Percentiles rank a stretch among this genome's conserved stretches.
phyloP scores from a whole-genome alignment of 2,329 filamentous ascomycete genomes.

The Arthrobotrys pseudoclavata region DNA sequence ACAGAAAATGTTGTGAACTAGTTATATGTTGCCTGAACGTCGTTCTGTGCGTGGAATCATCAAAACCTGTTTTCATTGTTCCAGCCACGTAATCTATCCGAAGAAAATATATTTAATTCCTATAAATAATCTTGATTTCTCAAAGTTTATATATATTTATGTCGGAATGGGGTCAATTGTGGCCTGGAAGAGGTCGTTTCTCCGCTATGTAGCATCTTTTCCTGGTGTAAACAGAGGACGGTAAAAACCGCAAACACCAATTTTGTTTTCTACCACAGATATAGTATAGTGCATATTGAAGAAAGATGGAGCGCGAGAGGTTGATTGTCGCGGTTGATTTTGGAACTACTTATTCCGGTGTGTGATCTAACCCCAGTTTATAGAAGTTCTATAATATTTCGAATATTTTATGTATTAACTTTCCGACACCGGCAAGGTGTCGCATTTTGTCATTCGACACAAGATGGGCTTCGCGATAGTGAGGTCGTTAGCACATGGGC shows the following conservation, averaged over 20 bases:
- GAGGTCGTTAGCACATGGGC: slow-evolving; percentile 54
- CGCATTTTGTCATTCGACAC: slow-evolving; percentile 27
- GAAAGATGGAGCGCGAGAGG: slow-evolving; percentile 9
- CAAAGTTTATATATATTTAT: background rate
- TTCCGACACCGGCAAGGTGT: background rate
- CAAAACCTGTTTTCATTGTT: background rate
- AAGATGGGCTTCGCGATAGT: slow-evolving; percentile 27
- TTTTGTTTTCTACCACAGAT: background rate
- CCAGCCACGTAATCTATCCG: background rate
- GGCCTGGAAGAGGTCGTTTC: background rate
- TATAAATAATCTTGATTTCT: background rate
- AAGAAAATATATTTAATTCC: background rate
- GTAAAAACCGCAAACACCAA: background rate
- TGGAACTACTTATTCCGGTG: slow-evolving; percentile 60
- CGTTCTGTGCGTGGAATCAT: background rate
- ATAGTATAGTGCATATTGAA: background rate
- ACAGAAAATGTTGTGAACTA: background rate
- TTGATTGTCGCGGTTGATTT: slow-evolving; percentile 53
- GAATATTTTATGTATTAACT: background rate
- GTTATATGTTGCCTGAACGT: slow-evolving; percentile 22
- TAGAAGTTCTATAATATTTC: background rate
- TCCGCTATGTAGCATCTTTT: background rate
- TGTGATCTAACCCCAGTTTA: background rate
- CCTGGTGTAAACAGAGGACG: background rate
- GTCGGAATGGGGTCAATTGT: background rate